These are phyloP conservation scores for Yarrowia yakushimensis DNA, from an alignment of 805 yeast species.

Conservation along the genomic window DNA sequence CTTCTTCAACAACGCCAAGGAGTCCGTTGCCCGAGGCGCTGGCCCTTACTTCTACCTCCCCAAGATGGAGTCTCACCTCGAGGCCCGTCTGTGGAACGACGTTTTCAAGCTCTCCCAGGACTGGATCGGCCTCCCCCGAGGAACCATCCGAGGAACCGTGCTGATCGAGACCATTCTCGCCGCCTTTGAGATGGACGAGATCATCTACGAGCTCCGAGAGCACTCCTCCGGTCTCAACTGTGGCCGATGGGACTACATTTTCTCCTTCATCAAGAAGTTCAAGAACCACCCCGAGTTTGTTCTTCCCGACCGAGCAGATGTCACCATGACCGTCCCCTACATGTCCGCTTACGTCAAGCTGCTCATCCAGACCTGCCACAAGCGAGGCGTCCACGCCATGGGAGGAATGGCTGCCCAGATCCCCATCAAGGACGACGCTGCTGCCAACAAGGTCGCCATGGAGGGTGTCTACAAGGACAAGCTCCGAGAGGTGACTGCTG, in stretches of 20 bases:
- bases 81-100: slow-evolving; percentile 74
- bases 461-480: slow-evolving; percentile 65
- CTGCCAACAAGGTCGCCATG: slow-evolving; percentile 60
- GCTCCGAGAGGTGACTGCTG: slow-evolving; percentile 62
- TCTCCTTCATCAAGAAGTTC: slow-evolving; percentile 63
- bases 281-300: slow-evolving; percentile 59
- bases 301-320: slow-evolving; percentile 67
- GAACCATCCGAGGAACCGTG: slow-evolving; percentile 69
- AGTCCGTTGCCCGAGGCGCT: slow-evolving; percentile 52
- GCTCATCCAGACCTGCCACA: slow-evolving; percentile 65
- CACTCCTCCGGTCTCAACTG: slow-evolving; percentile 73
- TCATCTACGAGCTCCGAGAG: slow-evolving; percentile 66
- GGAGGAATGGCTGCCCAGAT: slow-evolving; percentile 81
- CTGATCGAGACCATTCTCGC: slow-evolving; percentile 70
- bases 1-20: slow-evolving; percentile 66
- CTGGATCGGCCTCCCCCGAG: slow-evolving; percentile 58
- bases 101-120: slow-evolving; percentile 64
- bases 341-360: slow-evolving; percentile 64
- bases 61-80: slow-evolving; percentile 73
- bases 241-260: slow-evolving; percentile 76
- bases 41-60: slow-evolving; percentile 75
- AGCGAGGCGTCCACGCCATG: slow-evolving; percentile 71
- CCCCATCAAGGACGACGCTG: slow-evolving; percentile 63
- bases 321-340: slow-evolving; percentile 66
- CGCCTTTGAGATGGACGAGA: slow-evolving; percentile 75